Conservation (phyloP, 371 early-diverging fungal species). For the Apophysomyces trapeziformis region DNA sequence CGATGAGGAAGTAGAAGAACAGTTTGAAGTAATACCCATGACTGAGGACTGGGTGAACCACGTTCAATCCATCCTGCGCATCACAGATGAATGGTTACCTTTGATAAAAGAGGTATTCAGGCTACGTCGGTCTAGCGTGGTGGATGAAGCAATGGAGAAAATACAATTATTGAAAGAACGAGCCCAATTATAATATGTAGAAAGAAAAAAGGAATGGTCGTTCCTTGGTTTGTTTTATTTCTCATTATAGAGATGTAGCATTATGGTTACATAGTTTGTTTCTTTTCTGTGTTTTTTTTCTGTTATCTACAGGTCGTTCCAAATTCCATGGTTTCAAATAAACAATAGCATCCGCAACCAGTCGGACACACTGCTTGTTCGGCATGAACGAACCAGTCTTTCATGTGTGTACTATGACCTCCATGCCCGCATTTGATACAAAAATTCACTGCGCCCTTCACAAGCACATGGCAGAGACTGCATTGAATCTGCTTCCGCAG, state of each 20-base stretch:
- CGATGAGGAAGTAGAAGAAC: neutral
- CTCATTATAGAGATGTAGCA: neutral
- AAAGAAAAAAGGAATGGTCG: neutral
- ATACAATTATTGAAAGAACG: conserved; percentile 21
- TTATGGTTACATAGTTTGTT: conserved; percentile 2
- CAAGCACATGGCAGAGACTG: conserved; percentile 63
- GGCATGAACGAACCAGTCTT: conserved; percentile 46
- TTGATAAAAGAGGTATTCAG: conserved; percentile 29
- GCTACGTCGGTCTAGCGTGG: conserved; percentile 26
- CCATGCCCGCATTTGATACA: conserved; percentile 82
- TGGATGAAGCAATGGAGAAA: conserved; percentile 33
- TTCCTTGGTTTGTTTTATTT: neutral
- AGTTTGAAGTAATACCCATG: conserved; percentile 28
- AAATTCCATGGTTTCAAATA: conserved; percentile 34
- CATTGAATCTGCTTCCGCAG: conserved; percentile 60
- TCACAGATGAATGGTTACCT: conserved; percentile 37
- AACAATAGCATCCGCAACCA: conserved; percentile 53
- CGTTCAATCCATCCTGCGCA: conserved; percentile 22
- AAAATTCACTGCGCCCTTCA: conserved; percentile 66
- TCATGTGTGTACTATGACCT: conserved; percentile 49
- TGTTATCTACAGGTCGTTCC: conserved; percentile 17
- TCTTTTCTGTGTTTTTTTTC: conserved; percentile 4
- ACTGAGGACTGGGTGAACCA: conserved; percentile 32
- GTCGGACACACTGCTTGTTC: conserved; percentile 46
- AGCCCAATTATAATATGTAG: neutral